These are phyloP conservation scores for Canavalia ensiformis DNA, from an alignment of 306 rosid genomes.

Conservation along the genomic window DNA sequence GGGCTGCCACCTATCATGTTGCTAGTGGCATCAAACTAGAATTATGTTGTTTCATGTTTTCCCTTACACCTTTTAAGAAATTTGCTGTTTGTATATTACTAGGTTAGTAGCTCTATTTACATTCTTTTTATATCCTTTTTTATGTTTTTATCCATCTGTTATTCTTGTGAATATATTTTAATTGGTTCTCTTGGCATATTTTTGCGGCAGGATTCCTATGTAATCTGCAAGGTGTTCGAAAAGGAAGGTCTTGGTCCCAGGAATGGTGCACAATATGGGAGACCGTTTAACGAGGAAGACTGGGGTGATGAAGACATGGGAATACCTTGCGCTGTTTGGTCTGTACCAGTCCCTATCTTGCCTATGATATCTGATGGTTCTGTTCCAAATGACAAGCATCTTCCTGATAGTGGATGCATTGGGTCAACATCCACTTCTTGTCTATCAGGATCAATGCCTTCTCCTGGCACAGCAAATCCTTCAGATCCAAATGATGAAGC, in stretches of 20 bases:
- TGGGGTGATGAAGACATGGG: constrained; percentile 65
- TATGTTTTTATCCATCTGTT: not conserved
- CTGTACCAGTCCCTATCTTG: constrained; percentile 33
- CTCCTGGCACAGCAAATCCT: constrained; percentile 24
- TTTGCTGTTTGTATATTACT: not conserved
- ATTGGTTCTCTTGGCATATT: constrained; percentile 33
- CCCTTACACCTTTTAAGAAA: not conserved
- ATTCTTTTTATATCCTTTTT: not conserved
- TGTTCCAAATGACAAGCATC: constrained; percentile 23
- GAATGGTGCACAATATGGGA: constrained; percentile 73
- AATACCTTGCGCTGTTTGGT: constrained; percentile 32
- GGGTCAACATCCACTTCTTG: constrained; percentile 50
- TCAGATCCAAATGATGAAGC: constrained; percentile 38
- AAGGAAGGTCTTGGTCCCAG: constrained; percentile 81
- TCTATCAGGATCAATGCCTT: constrained; percentile 48
- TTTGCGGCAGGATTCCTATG: constrained; percentile 66
- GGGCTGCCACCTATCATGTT: not conserved
- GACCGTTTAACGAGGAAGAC: constrained; percentile 72
- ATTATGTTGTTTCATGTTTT: constrained; percentile 39
- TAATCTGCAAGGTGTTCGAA: constrained; percentile 68
- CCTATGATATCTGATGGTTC: constrained; percentile 22
- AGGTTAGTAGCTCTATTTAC: not conserved
- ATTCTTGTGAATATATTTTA: constrained; percentile 9
- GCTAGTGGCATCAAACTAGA: not conserved
- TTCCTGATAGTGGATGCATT: constrained; percentile 13